A percentile compares a stretch with the other conserved stretches of the same genome.
These are phyloP conservation scores for Coemansia reversa DNA, from an alignment of 192 early-diverging fungal genomes.

Conservation along the genomic window DNA sequence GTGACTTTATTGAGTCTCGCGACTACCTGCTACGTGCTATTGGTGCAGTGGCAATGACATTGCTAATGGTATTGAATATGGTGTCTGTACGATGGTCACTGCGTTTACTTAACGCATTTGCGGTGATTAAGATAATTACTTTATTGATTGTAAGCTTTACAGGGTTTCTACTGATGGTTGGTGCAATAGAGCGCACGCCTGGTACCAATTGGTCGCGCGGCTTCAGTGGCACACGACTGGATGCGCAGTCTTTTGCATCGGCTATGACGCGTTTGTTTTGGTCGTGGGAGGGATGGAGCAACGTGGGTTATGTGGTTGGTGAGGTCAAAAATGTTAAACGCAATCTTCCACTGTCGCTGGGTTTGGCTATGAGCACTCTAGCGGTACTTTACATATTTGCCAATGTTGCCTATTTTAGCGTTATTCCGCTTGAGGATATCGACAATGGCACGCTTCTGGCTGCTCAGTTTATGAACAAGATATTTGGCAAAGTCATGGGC, in stretches of 20 bases:
- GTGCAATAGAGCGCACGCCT: slow-evolving; percentile 44
- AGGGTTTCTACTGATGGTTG: slow-evolving; percentile 68
- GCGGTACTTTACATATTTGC: slow-evolving; percentile 72
- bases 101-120: slow-evolving; percentile 67
- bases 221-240: slow-evolving; percentile 60
- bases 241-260: slow-evolving; percentile 54
- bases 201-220: slow-evolving; percentile 61
- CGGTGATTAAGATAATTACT: slow-evolving; percentile 68
- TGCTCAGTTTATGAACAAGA: slow-evolving; percentile 56
- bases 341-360: slow-evolving; percentile 72
- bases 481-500: slow-evolving; percentile 59
- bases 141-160: slow-evolving; percentile 65
- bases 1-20: slow-evolving; percentile 22
- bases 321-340: slow-evolving; percentile 79
- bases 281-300: slow-evolving; percentile 67
- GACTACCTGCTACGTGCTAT: slow-evolving; percentile 53
- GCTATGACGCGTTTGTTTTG: slow-evolving; percentile 58
- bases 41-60: slow-evolving; percentile 57
- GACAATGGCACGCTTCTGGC: slow-evolving; percentile 64
- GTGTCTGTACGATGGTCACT: slow-evolving; percentile 64
- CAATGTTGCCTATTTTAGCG: slow-evolving; percentile 80
- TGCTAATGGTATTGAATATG: slow-evolving; percentile 62
- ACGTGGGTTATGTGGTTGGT: slow-evolving; percentile 74
- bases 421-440: slow-evolving; percentile 66
- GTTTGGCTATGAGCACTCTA: slow-evolving; percentile 71